Conservation (phyloP, 176 grass and related monocot genomes). For the Raddia guianensis region DNA sequence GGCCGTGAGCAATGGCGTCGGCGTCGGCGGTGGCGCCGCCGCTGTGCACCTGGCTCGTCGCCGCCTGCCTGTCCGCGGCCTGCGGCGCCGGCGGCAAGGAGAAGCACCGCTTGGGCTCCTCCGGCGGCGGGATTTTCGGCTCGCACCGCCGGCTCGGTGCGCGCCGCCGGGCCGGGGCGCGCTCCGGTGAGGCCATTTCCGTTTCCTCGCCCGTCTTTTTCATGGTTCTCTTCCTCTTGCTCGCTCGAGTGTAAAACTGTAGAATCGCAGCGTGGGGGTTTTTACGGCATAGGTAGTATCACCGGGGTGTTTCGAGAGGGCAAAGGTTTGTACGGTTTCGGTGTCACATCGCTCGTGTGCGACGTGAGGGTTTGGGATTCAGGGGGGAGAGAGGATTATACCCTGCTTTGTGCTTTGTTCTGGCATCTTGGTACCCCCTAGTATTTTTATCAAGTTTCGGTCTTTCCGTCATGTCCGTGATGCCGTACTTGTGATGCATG, state of each 20-base stretch:
- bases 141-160: constrained; percentile 36
- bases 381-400: constrained; percentile 33
- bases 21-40: constrained; percentile 54
- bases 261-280: constrained; percentile 6
- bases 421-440: constrained; percentile 24
- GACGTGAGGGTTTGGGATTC: constrained; percentile 24
- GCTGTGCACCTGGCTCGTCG: constrained; percentile 83
- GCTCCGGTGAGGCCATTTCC: constrained; percentile 48
- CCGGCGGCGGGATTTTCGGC: constrained; percentile 37
- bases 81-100: constrained; percentile 42
- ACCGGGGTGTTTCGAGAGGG: constrained; percentile 8
- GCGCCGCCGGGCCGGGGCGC: constrained; percentile 42
- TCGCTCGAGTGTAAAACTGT: constrained; percentile 35
- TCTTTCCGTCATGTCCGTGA: not conserved
- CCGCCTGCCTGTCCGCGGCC: constrained; percentile 73
- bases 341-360: constrained; percentile 40
- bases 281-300: constrained; percentile 43
- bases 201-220: constrained; percentile 13
- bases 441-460: not conserved
- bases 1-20: constrained; percentile 48
- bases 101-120: constrained; percentile 38
- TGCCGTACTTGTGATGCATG: not conserved
- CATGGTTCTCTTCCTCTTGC: constrained; percentile 24
- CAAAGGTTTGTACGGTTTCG: constrained; percentile 38
- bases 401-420: constrained; percentile 39